phyloP scores from a whole-genome alignment of 495 filamentous ascomycete genomes.

The Cercophora samala region DNA sequence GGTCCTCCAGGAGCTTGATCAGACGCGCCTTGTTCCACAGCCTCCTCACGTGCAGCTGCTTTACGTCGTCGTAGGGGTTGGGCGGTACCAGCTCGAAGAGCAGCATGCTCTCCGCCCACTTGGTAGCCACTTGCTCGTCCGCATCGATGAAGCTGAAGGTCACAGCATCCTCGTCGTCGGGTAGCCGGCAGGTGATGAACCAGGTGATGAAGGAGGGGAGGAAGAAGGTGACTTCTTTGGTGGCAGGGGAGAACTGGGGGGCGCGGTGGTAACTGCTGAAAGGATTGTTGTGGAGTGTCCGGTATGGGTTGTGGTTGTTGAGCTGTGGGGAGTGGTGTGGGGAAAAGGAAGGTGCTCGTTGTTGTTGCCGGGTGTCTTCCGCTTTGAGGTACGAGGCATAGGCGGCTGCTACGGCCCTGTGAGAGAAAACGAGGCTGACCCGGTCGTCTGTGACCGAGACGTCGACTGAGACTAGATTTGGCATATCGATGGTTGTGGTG shows the following conservation, averaged over 20 bases:
- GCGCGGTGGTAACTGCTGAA: slow-evolving; percentile 22
- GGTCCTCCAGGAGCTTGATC: slow-evolving; percentile 26
- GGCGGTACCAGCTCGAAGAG: slow-evolving; percentile 27
- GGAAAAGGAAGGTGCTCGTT: neutral
- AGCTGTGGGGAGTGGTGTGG: slow-evolving; percentile 5
- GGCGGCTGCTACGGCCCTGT: slow-evolving; percentile 31
- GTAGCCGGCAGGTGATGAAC: slow-evolving; percentile 38
- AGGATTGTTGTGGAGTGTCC: neutral
- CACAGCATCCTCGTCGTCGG: slow-evolving; percentile 35
- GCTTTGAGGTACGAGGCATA: slow-evolving; percentile 31
- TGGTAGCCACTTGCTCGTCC: slow-evolving; percentile 19
- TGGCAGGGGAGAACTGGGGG: slow-evolving; percentile 19
- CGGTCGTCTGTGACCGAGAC: slow-evolving; percentile 31
- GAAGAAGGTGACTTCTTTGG: slow-evolving; percentile 30
- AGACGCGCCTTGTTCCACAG: slow-evolving; percentile 30
- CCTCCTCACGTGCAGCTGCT: slow-evolving; percentile 31
- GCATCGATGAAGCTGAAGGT: slow-evolving; percentile 31
- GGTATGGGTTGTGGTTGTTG: slow-evolving; percentile 12
- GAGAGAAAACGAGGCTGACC: slow-evolving; percentile 32
- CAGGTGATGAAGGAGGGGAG: slow-evolving; percentile 33
- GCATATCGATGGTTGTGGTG: slow-evolving; percentile 18
- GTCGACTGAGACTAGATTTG: slow-evolving; percentile 32
- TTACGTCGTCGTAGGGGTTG: slow-evolving; percentile 17
- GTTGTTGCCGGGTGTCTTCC: slow-evolving; percentile 21
- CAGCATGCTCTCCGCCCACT: slow-evolving; percentile 30